phyloP scores from a whole-genome alignment of 1,284 basidiomycete species.

The Athelia sp. region DNA sequence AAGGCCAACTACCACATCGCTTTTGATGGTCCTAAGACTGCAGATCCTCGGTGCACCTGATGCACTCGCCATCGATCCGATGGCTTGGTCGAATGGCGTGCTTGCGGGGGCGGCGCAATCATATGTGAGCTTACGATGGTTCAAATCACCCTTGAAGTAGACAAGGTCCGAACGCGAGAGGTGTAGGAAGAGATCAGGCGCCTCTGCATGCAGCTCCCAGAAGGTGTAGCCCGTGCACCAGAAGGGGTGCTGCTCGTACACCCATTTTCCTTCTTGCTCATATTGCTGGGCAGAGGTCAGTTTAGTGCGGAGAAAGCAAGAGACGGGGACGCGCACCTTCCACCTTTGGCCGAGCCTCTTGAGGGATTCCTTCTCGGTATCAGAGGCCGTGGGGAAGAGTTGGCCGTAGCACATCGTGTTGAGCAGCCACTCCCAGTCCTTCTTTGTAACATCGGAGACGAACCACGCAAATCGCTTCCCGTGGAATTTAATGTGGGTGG shows the following conservation, averaged over 20 bases:
- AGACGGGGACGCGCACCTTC: slow-evolving; percentile 56
- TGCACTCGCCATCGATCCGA: slow-evolving; percentile 89
- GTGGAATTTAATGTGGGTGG: slow-evolving; percentile 86
- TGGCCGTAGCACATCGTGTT: slow-evolving; percentile 87
- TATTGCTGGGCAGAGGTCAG: slow-evolving; percentile 62
- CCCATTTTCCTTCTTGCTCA: slow-evolving; percentile 89
- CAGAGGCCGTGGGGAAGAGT: slow-evolving; percentile 78
- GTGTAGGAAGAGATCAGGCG: slow-evolving; percentile 92
- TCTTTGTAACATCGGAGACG: slow-evolving; percentile 94
- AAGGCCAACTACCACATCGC: slow-evolving; percentile 74
- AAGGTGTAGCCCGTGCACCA: slow-evolving; percentile 96
- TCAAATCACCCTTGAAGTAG: slow-evolving; percentile 95
- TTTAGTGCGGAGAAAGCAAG: slow-evolving; percentile 6
- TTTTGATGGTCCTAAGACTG: slow-evolving; percentile 86
- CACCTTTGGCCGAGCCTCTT: slow-evolving; percentile 81
- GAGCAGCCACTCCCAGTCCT: slow-evolving; percentile 94
- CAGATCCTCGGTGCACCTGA: slow-evolving; percentile 86
- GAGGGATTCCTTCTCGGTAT: slow-evolving; percentile 80
- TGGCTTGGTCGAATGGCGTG: slow-evolving; percentile 88
- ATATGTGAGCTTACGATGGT: slow-evolving; percentile 89
- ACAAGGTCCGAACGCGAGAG: slow-evolving; percentile 89
- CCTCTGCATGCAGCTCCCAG: slow-evolving; percentile 88
- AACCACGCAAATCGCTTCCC: slow-evolving; percentile 92
- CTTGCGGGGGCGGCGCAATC: slow-evolving; percentile 90
- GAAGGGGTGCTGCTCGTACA: slow-evolving; percentile 96